Evolutionary conservation across 2,329 filamentous ascomycete genomes (phyloP).

Genomic region (Pseudogymnoascus sp.): DNA sequence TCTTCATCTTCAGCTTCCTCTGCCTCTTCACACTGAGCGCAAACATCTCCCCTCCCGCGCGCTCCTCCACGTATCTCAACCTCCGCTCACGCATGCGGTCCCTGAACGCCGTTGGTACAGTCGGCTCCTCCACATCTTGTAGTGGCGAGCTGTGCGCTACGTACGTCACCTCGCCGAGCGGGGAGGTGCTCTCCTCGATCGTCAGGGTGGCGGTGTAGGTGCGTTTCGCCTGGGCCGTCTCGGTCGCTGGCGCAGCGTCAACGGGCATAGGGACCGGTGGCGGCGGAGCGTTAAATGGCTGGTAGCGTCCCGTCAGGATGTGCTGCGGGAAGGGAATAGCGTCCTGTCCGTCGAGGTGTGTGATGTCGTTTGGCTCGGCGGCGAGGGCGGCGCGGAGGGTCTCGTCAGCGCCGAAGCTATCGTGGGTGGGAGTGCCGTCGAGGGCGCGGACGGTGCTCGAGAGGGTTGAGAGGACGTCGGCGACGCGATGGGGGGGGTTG

Average conservation of each 20-base stretch:
- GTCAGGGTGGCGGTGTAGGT: slow-evolving; percentile 60
- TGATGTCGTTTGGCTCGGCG: slow-evolving; percentile 45
- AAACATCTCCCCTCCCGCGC: slow-evolving; percentile 53
- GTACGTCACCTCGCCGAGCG: slow-evolving; percentile 54
- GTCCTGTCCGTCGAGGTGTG: slow-evolving; percentile 43
- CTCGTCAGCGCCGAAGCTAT: slow-evolving; percentile 26
- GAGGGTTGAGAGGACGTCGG: slow-evolving; percentile 63
- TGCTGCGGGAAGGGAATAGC: slow-evolving; percentile 62
- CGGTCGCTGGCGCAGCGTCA: slow-evolving; percentile 33
- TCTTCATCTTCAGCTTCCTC: slow-evolving; percentile 98
- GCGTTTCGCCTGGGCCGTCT: slow-evolving; percentile 38
- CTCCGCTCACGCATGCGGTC: slow-evolving; percentile 64
- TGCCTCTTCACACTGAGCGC: slow-evolving; percentile 89
- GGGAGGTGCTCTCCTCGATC: slow-evolving; percentile 59
- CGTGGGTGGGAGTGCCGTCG: slow-evolving; percentile 37
- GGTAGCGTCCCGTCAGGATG: slow-evolving; percentile 62
- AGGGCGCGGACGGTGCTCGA: slow-evolving; percentile 53
- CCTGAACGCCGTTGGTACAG: slow-evolving; percentile 48
- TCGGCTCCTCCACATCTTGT: slow-evolving; percentile 42
- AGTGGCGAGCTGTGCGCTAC: slow-evolving; percentile 55
- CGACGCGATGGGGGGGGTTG: slow-evolving; percentile 44
- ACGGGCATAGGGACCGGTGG: slow-evolving; percentile 57
- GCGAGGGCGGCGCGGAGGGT: slow-evolving; percentile 38
- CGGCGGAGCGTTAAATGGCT: slow-evolving; percentile 82
- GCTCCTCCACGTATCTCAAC: slow-evolving; percentile 53